These are phyloP conservation scores for Coemansia sp. DNA, from an alignment of 192 early-diverging fungal species.

Conservation along the genomic window DNA sequence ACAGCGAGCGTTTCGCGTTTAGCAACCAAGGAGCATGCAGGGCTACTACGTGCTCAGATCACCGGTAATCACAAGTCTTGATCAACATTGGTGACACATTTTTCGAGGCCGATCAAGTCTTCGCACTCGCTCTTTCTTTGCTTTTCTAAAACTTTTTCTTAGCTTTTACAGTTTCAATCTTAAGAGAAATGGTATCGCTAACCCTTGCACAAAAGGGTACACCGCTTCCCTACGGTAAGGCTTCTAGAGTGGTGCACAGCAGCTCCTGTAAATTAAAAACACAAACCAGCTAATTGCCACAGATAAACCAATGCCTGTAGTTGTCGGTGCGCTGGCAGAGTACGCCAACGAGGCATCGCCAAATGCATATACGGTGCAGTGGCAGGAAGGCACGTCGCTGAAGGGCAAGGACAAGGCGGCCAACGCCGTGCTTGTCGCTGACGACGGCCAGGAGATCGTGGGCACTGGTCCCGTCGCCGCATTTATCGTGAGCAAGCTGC, in stretches of 20 bases:
- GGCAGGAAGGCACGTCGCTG: slow-evolving; percentile 52
- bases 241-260: too few relatives aligned
- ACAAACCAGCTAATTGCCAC: too few relatives aligned
- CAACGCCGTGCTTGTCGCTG: slow-evolving; percentile 34
- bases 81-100: too few relatives aligned
- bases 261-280: too few relatives aligned
- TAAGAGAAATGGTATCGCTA: slow-evolving; percentile 41
- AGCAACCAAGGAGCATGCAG: too few relatives aligned
- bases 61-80: too few relatives aligned
- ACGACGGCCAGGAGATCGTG: slow-evolving; percentile 7
- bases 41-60: too few relatives aligned
- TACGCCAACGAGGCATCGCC: slow-evolving; percentile 40
- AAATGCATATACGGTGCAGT: slow-evolving; percentile 41
- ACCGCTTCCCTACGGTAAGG: slow-evolving; percentile 55
- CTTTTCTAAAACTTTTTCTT: too few relatives aligned
- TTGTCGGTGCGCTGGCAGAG: slow-evolving; percentile 53
- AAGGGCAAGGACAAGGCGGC: slow-evolving; percentile 38
- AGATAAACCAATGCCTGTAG: slow-evolving; percentile 23
- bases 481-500: neutral
- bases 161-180: too few relatives aligned
- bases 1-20: too few relatives aligned
- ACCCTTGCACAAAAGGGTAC: slow-evolving; percentile 61
- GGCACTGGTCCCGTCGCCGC: slow-evolving; percentile 10
- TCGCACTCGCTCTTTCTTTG: too few relatives aligned
- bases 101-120: too few relatives aligned